Evolutionary conservation across 129 eudicot genomes (phyloP), one percentile per base, ranked within the genome.

Genomic region (Artemisia annua): DNA sequence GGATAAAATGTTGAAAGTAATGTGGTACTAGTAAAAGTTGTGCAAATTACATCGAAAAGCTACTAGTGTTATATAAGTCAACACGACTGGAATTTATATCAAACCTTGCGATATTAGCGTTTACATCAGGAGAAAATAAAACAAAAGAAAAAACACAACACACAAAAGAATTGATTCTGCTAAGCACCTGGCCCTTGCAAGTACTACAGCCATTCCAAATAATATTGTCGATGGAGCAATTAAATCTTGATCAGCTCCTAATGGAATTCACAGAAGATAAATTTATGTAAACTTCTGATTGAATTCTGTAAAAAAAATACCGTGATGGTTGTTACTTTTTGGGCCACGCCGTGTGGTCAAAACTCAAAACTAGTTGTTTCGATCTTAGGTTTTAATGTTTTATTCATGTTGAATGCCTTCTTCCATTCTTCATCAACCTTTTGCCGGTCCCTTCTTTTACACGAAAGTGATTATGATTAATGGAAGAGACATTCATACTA

Each of bases 311-410:
- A n/a, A n/a, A n/a, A n/a, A n/a, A n/a, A n/a, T n/a, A n/a, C n/a
- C n/a, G n/a, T n/a, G n/a, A n/a, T n/a, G n/a, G n/a, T n/a, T n/a
- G n/a, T n/a, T n/a, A n/a, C n/a, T n/a, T n/a, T n/a, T n/a, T n/a
- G n/a, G 59, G 71, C 72, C 63, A 50, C 54, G 35, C 64, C 69
- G n/a, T 5, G 50, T 15, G 61, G 74, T 58, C 62, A 59, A 76
- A 76, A 17, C 43, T 58, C 46, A 68, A 76, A 76, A 17, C 43
- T 68, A 58, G 62, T 32, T 35, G 11, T 24, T 68, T 69, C 18
- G 30, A 76, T n/a, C 76, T 52, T 78, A 52, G 59, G 66, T 13
- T 70, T 70, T 71, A 78, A 63, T 74, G 66, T 13, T 70, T 70
- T 71, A 78, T 54, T 74, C 69, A 12, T 73, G 9, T 4, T 32